Conservation (phyloP, 129 eudicot genomes). For the Sambucus nigra region DNA sequence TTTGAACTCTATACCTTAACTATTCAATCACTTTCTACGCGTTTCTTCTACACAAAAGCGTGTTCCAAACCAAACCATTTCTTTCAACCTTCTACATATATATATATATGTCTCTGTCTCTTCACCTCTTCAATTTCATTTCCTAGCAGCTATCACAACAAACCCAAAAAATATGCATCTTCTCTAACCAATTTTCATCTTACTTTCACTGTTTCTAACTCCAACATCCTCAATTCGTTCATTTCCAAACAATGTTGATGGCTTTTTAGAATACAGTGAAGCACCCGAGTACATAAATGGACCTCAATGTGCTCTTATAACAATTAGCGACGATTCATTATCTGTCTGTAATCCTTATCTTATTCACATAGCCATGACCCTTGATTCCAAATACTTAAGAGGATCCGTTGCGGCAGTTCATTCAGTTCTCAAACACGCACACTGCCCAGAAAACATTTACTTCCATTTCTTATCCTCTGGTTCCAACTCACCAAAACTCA, state of each 20-base stretch:
- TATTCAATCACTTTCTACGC: not conserved
- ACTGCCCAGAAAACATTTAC: slow-evolving; percentile 62
- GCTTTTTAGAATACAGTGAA: slow-evolving; percentile 17
- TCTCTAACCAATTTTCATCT: slow-evolving; percentile 11
- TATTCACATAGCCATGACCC: slow-evolving; percentile 68
- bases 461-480: slow-evolving; percentile 50
- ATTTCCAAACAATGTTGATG: slow-evolving; percentile 17
- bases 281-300: slow-evolving; percentile 46
- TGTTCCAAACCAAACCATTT: slow-evolving; percentile 20
- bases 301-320: slow-evolving; percentile 20
- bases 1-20: not conserved
- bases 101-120: not conserved
- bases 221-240: slow-evolving; percentile 32
- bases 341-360: slow-evolving; percentile 22
- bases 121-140: slow-evolving; percentile 2
- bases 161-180: slow-evolving; percentile 12
- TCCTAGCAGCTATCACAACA: not conserved
- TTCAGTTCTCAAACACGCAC: slow-evolving; percentile 48
- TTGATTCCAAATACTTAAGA: slow-evolving; percentile 58
- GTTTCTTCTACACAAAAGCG: not conserved
- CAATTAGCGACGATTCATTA: not conserved
- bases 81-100: slow-evolving; percentile 1
- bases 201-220: slow-evolving; percentile 14
- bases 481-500: slow-evolving; percentile 21
- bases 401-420: slow-evolving; percentile 72